These are phyloP conservation scores for Clitopilus passeckerianus DNA, from an alignment of 768 basidiomycete species.

Conservation along the genomic window DNA sequence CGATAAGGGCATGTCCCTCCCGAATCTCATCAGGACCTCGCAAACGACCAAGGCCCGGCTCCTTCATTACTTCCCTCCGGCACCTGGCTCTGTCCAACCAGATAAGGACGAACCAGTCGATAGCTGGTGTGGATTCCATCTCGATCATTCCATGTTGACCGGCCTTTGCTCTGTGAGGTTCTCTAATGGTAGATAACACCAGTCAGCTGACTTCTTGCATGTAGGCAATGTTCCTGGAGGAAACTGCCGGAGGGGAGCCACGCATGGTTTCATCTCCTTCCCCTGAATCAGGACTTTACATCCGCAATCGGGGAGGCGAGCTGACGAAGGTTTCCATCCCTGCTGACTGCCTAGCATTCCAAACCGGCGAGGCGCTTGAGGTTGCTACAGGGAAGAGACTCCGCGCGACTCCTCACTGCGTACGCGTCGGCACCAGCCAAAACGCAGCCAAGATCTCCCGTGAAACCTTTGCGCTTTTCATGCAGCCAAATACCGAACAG, in stretches of 20 bases:
- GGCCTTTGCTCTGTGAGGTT: conserved; percentile 79
- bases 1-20: conserved; percentile 65
- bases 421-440: conserved; percentile 58
- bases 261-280: conserved; percentile 62
- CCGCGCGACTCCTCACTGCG: conserved; percentile 93
- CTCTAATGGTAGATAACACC: neutral
- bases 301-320: conserved; percentile 76
- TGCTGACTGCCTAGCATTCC: conserved; percentile 82
- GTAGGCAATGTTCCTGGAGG: conserved; percentile 81
- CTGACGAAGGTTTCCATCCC: conserved; percentile 87
- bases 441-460: conserved; percentile 52
- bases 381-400: conserved; percentile 78
- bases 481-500: conserved; percentile 85
- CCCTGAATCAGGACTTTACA: conserved; percentile 81
- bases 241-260: conserved; percentile 34
- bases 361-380: conserved; percentile 95
- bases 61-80: conserved; percentile 91
- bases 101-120: conserved; percentile 66
- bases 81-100: conserved; percentile 28
- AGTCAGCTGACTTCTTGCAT: neutral
- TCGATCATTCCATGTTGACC: conserved; percentile 88
- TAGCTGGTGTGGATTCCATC: conserved; percentile 93
- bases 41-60: conserved; percentile 89
- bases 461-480: conserved; percentile 87
- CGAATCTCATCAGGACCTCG: conserved; percentile 66